Evolutionary conservation across 352 stramenopile species (phyloP), one percentile per base, ranked within the genome.

Genomic region (Phytophthora aleatoria): DNA sequence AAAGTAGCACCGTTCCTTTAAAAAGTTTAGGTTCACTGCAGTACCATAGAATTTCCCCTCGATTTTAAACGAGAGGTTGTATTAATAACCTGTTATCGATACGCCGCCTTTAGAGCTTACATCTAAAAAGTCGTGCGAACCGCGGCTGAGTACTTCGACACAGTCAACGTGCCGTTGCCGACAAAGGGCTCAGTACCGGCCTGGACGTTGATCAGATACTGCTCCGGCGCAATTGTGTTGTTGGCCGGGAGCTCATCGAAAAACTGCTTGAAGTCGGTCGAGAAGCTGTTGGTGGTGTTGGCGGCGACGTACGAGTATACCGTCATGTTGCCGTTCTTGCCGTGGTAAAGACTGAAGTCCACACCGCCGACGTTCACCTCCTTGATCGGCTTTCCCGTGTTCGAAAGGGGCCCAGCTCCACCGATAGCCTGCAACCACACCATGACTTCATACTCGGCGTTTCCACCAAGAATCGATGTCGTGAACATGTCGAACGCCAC

Each of bases 401-500:
- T 54, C 9, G 70, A 65, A 44, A 77, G 52, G 3, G 70, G 70
- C 11, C 61, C 61, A 26, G 70, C 70, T 20, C 65, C 70, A 39
- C 62, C 67, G 15, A 69, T 38, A 0, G 65, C 60, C 11, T 66
- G 61, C 15, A 74, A 57, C 70, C 70, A 74, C 31, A 77, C 64
- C 70, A 77, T 77, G 47, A 77, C 62, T 61, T 77, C 65, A 54
- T 72, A 72, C 49, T 60, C 66, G 33, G 64, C 68, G 36, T 57
- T 47, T 12, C 70, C 70, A 24, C 35, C 62, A 9, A 62, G 38
- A 1, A 49, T 66, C 7, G 70, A 61, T 20, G 48, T 64, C 4
- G 70, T 73, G 61, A 78, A 78, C 54, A 78, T 58, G 20, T 78
- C 66, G 54, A 70, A 78, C 41, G 61, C 63, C 24, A 77, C 65